A percentile compares a stretch with the other conserved stretches of the same genome.
phyloP scores from a whole-genome alignment of 495 filamentous ascomycete species.

The Penicillium maclennaniae region DNA sequence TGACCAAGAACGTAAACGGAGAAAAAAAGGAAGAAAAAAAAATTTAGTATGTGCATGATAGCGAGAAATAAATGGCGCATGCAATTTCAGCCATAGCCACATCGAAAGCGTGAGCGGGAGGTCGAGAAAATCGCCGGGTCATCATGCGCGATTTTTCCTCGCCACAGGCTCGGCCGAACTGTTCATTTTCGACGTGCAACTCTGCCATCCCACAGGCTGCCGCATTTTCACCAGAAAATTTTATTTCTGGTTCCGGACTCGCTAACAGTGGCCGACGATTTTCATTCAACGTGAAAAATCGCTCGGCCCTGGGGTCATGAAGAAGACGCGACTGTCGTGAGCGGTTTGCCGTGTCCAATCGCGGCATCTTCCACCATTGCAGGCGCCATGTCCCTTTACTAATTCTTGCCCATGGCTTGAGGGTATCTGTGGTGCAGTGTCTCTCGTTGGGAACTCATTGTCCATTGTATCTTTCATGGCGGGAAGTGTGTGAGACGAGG shows the following conservation, averaged over 20 bases:
- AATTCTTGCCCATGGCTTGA: not conserved
- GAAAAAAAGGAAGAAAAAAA: conserved; percentile 1
- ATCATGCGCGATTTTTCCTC: conserved; percentile 26
- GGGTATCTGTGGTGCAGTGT: not conserved
- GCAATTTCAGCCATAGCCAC: conserved; percentile 8
- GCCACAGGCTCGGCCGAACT: conserved; percentile 13
- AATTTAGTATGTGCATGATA: not conserved
- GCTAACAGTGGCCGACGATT: not conserved
- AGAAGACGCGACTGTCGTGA: conserved; percentile 12
- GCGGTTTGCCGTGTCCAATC: conserved; percentile 26
- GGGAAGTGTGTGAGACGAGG: not conserved
- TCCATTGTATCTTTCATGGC: not conserved
- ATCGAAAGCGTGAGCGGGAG: not conserved
- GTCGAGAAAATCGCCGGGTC: conserved; percentile 1
- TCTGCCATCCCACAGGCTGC: not conserved
- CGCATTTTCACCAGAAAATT: not conserved
- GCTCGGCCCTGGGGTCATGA: conserved; percentile 6
- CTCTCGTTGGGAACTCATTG: not conserved
- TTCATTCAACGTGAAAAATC: conserved; percentile 14
- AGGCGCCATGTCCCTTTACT: not conserved
- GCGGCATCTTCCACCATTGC: not conserved
- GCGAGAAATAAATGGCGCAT: conserved; percentile 14
- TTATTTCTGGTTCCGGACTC: not conserved
- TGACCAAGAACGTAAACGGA: not conserved
- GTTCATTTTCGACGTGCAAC: conserved; percentile 7